phyloP scores from a whole-genome alignment of 768 basidiomycete species.

The Suillus bovinus region DNA sequence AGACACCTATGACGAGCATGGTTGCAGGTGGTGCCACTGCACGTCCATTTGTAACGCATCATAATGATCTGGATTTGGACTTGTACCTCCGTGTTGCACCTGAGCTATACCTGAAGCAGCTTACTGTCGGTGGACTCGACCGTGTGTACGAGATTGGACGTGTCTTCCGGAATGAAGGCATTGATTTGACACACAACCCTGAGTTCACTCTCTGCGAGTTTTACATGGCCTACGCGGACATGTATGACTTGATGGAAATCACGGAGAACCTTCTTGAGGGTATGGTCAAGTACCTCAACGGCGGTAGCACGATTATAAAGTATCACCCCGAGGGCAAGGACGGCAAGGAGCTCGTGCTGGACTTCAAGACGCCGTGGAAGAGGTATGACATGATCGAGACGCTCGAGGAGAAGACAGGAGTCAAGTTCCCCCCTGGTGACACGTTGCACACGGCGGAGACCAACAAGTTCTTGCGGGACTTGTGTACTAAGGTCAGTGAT shows the following conservation, averaged over 20 bases:
- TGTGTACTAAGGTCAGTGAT: slow-evolving; percentile 74
- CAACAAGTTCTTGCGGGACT: slow-evolving; percentile 82
- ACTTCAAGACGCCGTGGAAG: slow-evolving; percentile 97
- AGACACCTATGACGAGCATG: slow-evolving; percentile 97
- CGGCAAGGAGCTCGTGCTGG: slow-evolving; percentile 69
- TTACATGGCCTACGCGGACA: slow-evolving; percentile 99
- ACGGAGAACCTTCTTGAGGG: slow-evolving; percentile 91
- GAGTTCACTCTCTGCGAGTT: slow-evolving; percentile 99
- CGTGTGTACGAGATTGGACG: slow-evolving; percentile 98
- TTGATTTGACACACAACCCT: slow-evolving; percentile 98
- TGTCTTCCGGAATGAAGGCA: slow-evolving; percentile 97
- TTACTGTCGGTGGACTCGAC: slow-evolving; percentile 95
- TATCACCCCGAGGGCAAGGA: slow-evolving; percentile 97
- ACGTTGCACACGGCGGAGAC: slow-evolving; percentile 85
- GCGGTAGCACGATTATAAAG: slow-evolving; percentile 73
- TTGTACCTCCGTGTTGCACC: slow-evolving; percentile 97
- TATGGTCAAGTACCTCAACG: slow-evolving; percentile 83
- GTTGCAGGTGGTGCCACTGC: slow-evolving; percentile 97
- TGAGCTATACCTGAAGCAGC: slow-evolving; percentile 96
- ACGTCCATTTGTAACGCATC: slow-evolving; percentile 98
- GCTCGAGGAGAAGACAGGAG: slow-evolving; percentile 88
- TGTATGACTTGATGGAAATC: slow-evolving; percentile 98
- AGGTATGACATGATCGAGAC: slow-evolving; percentile 97
- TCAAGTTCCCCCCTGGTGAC: slow-evolving; percentile 92
- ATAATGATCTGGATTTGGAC: slow-evolving; percentile 97